phyloP scores from a whole-genome alignment of 495 filamentous ascomycete species.

The Saxispiralis lemnorum region DNA sequence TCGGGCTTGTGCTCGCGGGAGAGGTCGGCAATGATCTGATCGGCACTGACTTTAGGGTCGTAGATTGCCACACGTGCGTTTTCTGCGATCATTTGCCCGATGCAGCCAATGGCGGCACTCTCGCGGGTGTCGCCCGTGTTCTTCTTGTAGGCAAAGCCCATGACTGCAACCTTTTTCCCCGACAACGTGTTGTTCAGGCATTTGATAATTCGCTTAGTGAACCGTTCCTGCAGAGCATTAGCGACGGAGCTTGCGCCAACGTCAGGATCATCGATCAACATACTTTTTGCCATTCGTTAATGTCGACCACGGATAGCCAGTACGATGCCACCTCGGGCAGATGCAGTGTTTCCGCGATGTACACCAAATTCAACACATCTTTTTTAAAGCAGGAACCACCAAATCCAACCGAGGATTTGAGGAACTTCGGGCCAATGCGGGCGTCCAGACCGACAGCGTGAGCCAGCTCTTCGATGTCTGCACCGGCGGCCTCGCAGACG shows the following conservation, averaged over 20 bases:
- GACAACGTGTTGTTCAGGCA: constrained; percentile 52
- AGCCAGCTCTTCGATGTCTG: constrained; percentile 56
- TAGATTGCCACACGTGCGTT: constrained; percentile 49
- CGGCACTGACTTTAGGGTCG: constrained; percentile 45
- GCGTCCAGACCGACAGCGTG: constrained; percentile 51
- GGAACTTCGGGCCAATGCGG: constrained; percentile 53
- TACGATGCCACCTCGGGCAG: constrained; percentile 60
- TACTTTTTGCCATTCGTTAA: constrained; percentile 60
- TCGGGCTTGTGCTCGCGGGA: constrained; percentile 11
- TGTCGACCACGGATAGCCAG: constrained; percentile 52
- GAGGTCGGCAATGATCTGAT: constrained; percentile 30
- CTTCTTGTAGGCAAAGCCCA: constrained; percentile 74
- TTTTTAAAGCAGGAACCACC: constrained; percentile 58
- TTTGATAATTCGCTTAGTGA: constrained; percentile 28
- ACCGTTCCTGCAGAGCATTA: no score
- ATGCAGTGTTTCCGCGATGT: constrained; percentile 51
- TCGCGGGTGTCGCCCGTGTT: constrained; percentile 64
- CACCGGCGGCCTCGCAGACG: constrained; percentile 55
- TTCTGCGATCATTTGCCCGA: constrained; percentile 46
- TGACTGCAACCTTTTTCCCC: constrained; percentile 53
- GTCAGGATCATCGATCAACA: no score
- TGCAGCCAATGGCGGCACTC: constrained; percentile 49
- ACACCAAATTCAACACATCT: constrained; percentile 59
- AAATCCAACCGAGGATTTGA: constrained; percentile 64
- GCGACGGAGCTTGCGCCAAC: no score